Base-by-base conservation (phyloP, 2,329 filamentous ascomycete species). In the Microcyclospora pomicola region DNA sequence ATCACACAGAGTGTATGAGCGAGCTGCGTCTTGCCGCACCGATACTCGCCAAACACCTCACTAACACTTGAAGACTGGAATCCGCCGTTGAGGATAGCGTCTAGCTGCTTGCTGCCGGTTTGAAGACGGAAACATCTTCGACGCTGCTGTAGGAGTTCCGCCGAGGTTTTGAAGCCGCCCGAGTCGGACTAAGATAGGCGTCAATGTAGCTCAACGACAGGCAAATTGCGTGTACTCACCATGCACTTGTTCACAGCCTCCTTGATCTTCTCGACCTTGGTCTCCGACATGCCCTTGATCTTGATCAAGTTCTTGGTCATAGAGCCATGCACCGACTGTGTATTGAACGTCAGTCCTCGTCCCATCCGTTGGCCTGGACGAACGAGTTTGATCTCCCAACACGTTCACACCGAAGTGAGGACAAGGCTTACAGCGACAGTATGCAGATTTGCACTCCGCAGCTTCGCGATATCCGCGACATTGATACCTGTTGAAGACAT, bases 21-120 rank as follows among this genome's bases (percentile, higher is more conserved):
- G 19, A 82, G 62, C 53, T 82, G 77, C 13, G 77, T 80, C 60
- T 82, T 82, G 42, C 77, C 76, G 53, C 77, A 81, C 45, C 72
- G 67, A 47, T 70, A 76, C 49, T 76, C 72, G 43, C 72, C 72
- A 55, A 69, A 76, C 16, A 75, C 68, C 50, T 76, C 77, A 46
- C 71, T 80, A 53, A 81, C 77, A 50, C 75, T 79, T 71, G 77
- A 75, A 32, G 75, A 80, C 55, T 80, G 74, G 47, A 81, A 80
- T 15, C 77, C 77, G 44, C 77, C 77, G 47, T 72, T 34, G 4
- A 82, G 66, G 41, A 78, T 75, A 12, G 68, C 58, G 54, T 81
- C 75, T 40, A 80, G 73, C 50, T 75, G 72, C 57, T 79, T 79
- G 58, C 75, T 80, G n/a, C 77, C 76, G 13, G 77, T 81, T 15